These are phyloP conservation scores for Paxillus rubicundulus DNA, from an alignment of 768 basidiomycete species.

Conservation along the genomic window DNA sequence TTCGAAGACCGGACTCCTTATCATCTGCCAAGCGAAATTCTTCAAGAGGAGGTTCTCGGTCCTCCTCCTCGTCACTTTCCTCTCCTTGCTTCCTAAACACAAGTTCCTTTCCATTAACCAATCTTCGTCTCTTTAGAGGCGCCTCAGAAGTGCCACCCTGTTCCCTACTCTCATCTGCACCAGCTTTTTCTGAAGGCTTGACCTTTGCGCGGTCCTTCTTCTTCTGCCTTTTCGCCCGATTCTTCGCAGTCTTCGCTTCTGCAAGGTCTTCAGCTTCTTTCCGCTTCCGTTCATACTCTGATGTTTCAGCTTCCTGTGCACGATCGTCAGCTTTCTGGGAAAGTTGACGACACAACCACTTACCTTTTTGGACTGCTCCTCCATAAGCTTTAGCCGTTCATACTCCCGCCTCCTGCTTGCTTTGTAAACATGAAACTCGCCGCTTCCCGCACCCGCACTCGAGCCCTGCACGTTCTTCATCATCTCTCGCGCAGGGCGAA, in stretches of 20 bases:
- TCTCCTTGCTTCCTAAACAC: constrained; percentile 54
- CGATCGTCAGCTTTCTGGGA: neutral
- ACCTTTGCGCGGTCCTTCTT: constrained; percentile 73
- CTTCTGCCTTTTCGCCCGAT: constrained; percentile 90
- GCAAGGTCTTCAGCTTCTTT: constrained; percentile 66
- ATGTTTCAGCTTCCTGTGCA: constrained; percentile 62
- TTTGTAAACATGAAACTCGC: constrained; percentile 99
- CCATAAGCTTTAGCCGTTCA: constrained; percentile 87
- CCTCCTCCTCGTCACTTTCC: constrained; percentile 40
- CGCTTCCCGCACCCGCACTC: constrained; percentile 94
- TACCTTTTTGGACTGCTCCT: constrained; percentile 78
- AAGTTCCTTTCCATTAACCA: constrained; percentile 77
- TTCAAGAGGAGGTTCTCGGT: constrained; percentile 2
- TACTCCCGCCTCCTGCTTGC: constrained; percentile 92
- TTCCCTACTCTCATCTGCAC: constrained; percentile 26
- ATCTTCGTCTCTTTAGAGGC: constrained; percentile 74
- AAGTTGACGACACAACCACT: constrained; percentile 15
- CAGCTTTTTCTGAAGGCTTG: constrained; percentile 33
- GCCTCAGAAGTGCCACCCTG: constrained; percentile 30
- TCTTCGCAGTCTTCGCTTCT: constrained; percentile 92
- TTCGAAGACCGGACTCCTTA: constrained; percentile 3
- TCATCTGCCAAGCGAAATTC: neutral
- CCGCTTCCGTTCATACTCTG: constrained; percentile 75
- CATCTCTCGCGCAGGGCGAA: constrained; percentile 86
- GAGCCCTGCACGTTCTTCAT: constrained; percentile 99